Evolutionary conservation across 192 early-diverging fungal genomes (phyloP).

Genomic region (Umbelopsis ramanniana): DNA sequence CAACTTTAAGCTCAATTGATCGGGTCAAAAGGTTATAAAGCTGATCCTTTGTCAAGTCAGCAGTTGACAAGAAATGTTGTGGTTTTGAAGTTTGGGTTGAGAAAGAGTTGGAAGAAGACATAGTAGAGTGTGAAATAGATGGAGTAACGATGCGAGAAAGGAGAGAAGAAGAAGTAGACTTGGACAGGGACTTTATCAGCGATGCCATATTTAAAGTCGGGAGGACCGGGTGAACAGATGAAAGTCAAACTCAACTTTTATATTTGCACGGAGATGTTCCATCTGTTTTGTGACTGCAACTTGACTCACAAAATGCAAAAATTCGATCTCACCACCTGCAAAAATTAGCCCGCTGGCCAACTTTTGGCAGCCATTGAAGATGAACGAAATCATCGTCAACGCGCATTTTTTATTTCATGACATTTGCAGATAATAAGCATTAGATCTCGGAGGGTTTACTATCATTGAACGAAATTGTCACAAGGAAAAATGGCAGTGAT

Average conservation of each 20-base stretch:
- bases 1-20: conserved; percentile 80
- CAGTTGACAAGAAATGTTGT: conserved; percentile 77
- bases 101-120: conserved; percentile 2
- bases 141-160: conserved; percentile 1
- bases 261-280: conserved; percentile 20
- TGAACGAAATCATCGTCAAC: no score
- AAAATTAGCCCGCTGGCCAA: no score
- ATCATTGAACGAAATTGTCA: no score
- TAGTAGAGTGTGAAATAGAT: background rate
- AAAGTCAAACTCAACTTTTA: background rate
- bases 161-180: conserved; percentile 24
- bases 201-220: conserved; percentile 5
- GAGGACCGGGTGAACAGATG: background rate
- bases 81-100: conserved; percentile 29
- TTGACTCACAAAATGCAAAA: background rate
- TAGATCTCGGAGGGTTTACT: no score
- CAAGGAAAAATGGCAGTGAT: no score
- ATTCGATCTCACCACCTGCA: no score
- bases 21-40: conserved; percentile 78
- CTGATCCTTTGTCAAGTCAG: conserved; percentile 78
- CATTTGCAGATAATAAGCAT: no score
- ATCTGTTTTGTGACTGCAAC: conserved; percentile 15
- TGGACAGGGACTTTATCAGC: conserved; percentile 14
- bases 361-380: no score
- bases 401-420: no score